These are phyloP conservation scores for Chlorophyllum brunneum DNA, from an alignment of 768 basidiomycete species.

Conservation along the genomic window DNA sequence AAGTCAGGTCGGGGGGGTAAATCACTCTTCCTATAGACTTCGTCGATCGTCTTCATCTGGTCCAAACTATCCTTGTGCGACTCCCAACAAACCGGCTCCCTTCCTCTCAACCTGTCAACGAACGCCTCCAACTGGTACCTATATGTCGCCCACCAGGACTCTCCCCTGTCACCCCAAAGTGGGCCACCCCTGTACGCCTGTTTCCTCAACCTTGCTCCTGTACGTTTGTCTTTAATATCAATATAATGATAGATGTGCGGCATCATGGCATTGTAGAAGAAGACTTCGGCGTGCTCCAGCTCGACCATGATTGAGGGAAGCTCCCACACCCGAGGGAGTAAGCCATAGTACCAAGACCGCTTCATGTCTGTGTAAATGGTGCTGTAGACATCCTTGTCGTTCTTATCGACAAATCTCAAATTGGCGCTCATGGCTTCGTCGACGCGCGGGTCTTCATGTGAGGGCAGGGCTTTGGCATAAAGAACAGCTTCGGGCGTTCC, in stretches of 20 bases:
- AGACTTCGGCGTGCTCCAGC: conserved; percentile 41
- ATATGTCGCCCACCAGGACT: conserved; percentile 57
- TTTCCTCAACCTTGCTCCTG: conserved; percentile 31
- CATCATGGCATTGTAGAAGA: conserved; percentile 39
- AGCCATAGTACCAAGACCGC: conserved; percentile 23
- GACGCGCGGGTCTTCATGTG: conserved; percentile 32
- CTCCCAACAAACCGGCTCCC: conserved; percentile 52
- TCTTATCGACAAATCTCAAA: conserved; percentile 30
- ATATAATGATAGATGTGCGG: conserved; percentile 50
- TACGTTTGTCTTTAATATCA: conserved; percentile 31
- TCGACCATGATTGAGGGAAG: conserved; percentile 32
- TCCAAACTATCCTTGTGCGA: conserved; percentile 47
- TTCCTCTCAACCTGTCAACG: conserved; percentile 52
- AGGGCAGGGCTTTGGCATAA: conserved; percentile 29
- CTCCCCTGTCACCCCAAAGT: conserved; percentile 35
- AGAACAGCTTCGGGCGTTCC: conserved; percentile 19
- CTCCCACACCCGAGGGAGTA: conserved; percentile 39
- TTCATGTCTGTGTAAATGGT: conserved; percentile 25
- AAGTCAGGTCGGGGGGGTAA: conserved; percentile 16
- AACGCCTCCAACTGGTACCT: conserved; percentile 62
- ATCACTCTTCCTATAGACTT: conserved; percentile 42
- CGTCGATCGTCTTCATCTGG: conserved; percentile 58
- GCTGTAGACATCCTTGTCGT: conserved; percentile 20
- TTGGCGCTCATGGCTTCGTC: conserved; percentile 39
- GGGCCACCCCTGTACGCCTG: conserved; percentile 46